Conservation (phyloP, 345 rosid genomes). For the Trapa incisa region DNA sequence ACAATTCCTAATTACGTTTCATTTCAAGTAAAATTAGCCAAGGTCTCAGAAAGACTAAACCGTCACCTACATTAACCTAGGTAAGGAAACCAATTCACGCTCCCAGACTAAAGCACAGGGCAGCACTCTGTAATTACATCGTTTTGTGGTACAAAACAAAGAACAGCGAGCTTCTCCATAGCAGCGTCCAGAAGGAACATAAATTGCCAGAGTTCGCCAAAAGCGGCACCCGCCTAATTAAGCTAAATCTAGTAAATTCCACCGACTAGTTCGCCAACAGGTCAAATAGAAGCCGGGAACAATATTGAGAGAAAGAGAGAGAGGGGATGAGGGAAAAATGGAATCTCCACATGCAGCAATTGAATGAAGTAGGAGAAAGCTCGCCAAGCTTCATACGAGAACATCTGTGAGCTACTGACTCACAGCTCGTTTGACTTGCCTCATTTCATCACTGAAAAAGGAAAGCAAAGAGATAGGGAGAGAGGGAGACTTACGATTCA, state of each 20-base stretch:
- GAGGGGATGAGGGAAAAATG: not conserved
- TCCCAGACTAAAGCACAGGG: not conserved
- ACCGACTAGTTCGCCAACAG: not conserved
- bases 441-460: not conserved
- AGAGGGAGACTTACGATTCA: not conserved
- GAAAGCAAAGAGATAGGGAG: not conserved
- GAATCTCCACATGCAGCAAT: not conserved
- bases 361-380: not conserved
- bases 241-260: conserved; percentile 2
- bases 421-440: not conserved
- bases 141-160: not conserved
- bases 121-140: not conserved
- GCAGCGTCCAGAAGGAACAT: not conserved
- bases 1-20: not conserved
- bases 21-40: not conserved
- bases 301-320: not conserved
- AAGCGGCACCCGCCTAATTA: not conserved
- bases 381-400: not conserved
- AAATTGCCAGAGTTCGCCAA: not conserved
- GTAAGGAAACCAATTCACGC: not conserved
- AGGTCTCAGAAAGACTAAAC: not conserved
- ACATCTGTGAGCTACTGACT: not conserved
- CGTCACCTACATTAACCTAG: not conserved
- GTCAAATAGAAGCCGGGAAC: not conserved
- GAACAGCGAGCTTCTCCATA: too few relatives aligned